Base-by-base conservation (phyloP, 129 eudicot species). In the Chrysanthemum lavandulifolium region DNA sequence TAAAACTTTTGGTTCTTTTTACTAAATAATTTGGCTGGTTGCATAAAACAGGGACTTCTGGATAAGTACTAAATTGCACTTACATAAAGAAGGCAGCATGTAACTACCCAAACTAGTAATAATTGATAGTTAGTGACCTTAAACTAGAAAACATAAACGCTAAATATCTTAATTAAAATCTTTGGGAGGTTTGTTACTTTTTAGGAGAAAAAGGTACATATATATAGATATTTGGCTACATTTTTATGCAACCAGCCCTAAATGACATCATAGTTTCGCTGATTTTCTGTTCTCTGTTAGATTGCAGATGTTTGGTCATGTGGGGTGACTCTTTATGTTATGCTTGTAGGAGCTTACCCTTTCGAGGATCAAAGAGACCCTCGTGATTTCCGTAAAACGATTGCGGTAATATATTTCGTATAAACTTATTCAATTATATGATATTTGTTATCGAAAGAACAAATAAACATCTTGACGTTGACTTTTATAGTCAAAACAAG, bases 231-330 rank as follows among this genome's bases (percentile, higher is more conserved):
- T 6, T 36, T 19, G 55, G 52, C n/a, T 48, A 31, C 1, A 5
- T 16, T 18, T 52, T 15, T 13, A 63, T 36, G 45, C 45, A 36
- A 36, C 45, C 10, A 36, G 2, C 8, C 13, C 4, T 29, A 21
- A 53, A 27, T 43, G 25, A 53, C 16, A 16, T 11, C 16, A 13
- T 18, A 27, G 31, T 68, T 74, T 73, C 25, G 67, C 60, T 74
- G 33, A 68, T 73, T 36, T 1, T 40, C 29, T 47, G 40, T 54
- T 61, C 67, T 62, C 9, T 43, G 74, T 68, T 79, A 86, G 91
- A 84, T 84, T 83, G 88, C 91, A 72, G 91, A 86, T 84, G 91
- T 86, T 69, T 86, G 91, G 91, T 86, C 91, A n/a, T 81, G 88
- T 68, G 91, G 91, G 10, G 91, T 86, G 82, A 86, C 91, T 47